A percentile compares a stretch with the other conserved stretches of the same genome.
These are phyloP conservation scores for Alisma plantagoaquatica DNA, from an alignment of 106 monocot species.

Conservation along the genomic window DNA sequence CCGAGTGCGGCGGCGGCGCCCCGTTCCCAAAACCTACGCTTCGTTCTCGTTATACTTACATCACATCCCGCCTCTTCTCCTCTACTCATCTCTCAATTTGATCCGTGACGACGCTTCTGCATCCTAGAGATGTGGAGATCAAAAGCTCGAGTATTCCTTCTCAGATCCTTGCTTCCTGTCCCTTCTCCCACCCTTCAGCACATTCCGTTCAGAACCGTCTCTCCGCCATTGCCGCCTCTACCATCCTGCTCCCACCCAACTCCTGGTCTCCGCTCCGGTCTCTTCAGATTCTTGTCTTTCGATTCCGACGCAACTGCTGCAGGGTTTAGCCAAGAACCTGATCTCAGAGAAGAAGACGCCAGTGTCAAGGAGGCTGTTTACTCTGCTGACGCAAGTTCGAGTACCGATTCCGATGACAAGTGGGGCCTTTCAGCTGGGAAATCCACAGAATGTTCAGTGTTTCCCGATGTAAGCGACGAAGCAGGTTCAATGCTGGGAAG, in stretches of 20 bases:
- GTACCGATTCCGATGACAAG: neutral
- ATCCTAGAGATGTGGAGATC: slow-evolving; percentile 80
- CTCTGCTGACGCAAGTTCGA: neutral
- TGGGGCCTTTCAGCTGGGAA: neutral
- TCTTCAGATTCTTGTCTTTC: neutral
- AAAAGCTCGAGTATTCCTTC: slow-evolving; percentile 28
- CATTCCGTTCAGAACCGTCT: too few relatives aligned
- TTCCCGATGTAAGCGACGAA: neutral
- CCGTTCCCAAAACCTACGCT: too few relatives aligned
- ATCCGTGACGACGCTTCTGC: too few relatives aligned
- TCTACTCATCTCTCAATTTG: too few relatives aligned
- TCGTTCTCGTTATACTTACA: too few relatives aligned
- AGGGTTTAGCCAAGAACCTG: neutral
- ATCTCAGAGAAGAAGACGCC: neutral
- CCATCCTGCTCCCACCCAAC: slow-evolving; percentile 9
- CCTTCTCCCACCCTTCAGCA: neutral
- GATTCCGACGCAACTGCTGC: neutral
- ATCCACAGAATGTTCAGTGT: neutral
- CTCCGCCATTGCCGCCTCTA: too few relatives aligned
- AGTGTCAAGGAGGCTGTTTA: neutral
- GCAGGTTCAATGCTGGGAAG: neutral
- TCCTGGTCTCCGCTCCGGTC: slow-evolving; percentile 18
- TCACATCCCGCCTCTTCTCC: too few relatives aligned
- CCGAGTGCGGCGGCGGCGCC: too few relatives aligned
- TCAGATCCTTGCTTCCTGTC: slow-evolving; percentile 11